Conservation (phyloP, 1,284 basidiomycete genomes). For the Dichomitus squalens region DNA sequence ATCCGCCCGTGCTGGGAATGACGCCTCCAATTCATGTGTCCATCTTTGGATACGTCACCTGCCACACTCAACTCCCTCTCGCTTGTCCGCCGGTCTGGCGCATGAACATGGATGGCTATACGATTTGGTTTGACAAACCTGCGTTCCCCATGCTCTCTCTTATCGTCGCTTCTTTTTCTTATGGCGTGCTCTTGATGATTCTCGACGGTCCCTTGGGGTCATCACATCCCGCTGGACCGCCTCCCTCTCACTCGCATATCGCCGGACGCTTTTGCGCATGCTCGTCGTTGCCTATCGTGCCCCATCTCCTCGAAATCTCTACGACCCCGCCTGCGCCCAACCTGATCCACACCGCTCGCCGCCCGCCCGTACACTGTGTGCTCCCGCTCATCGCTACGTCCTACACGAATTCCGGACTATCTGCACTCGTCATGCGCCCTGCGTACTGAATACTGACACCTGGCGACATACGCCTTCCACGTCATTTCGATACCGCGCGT, state of each 20-base stretch:
- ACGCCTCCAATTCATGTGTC: conserved; percentile 21
- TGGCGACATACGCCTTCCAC: conserved; percentile 13
- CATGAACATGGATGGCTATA: background rate
- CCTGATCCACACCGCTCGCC: conserved; percentile 1
- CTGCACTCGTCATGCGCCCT: conserved; percentile 1
- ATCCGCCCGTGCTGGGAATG: conserved; percentile 16
- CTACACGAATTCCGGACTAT: too few relatives aligned
- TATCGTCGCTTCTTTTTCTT: conserved; percentile 12
- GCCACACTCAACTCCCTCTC: conserved; percentile 13
- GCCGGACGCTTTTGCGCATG: conserved; percentile 17
- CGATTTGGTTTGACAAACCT: conserved; percentile 1
- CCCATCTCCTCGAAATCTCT: conserved; percentile 11
- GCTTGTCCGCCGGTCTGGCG: conserved; percentile 6
- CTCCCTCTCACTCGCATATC: conserved; percentile 18
- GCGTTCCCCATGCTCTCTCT: conserved; percentile 14
- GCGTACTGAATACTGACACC: conserved; percentile 8
- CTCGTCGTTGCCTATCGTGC: conserved; percentile 27
- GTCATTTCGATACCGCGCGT: conserved; percentile 7
- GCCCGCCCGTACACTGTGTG: conserved; percentile 6
- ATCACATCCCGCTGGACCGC: conserved; percentile 9
- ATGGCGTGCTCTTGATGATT: conserved; percentile 22
- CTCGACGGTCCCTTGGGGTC: conserved; percentile 12
- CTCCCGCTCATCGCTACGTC: conserved; percentile 2
- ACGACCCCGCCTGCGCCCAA: conserved; percentile 4
- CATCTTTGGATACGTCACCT: conserved; percentile 22